These are phyloP conservation scores for Septoria linicola DNA, from an alignment of 2,329 filamentous ascomycete genomes.

Conservation along the genomic window DNA sequence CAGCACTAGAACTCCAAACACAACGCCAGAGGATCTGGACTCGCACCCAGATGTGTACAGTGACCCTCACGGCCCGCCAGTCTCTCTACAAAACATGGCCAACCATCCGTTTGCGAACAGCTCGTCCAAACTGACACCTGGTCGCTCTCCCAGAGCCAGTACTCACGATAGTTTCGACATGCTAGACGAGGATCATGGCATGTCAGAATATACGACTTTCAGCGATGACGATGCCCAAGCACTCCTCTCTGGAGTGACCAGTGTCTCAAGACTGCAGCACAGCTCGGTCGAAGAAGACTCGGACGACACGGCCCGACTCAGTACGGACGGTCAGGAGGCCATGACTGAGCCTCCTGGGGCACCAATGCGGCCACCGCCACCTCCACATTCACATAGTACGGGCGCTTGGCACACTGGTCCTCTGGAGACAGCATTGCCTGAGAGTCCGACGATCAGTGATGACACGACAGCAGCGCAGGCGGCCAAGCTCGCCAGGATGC, in stretches of 20 bases:
- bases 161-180: slow-evolving; percentile 27
- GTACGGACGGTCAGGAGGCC: background rate
- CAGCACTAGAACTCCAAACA: background rate
- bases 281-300: slow-evolving; percentile 40
- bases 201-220: slow-evolving; percentile 3
- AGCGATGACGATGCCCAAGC: slow-evolving; percentile 19
- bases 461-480: background rate
- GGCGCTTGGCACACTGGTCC: background rate
- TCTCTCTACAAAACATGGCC: slow-evolving; percentile 29
- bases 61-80: slow-evolving; percentile 32
- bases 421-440: background rate
- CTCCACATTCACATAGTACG: background rate
- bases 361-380: background rate
- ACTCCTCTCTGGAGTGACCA: background rate
- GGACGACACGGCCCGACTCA: slow-evolving; percentile 14
- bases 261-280: slow-evolving; percentile 37
- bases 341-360: background rate
- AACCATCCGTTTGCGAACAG: slow-evolving; percentile 46
- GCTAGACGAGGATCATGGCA: slow-evolving; percentile 16
- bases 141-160: background rate
- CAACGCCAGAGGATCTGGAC: slow-evolving; percentile 14
- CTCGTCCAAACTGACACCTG: slow-evolving; percentile 37
- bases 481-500: background rate
- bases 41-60: slow-evolving; percentile 26
- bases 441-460: background rate